Conservation (phyloP, 2,329 filamentous ascomycete species). For the Aspergillus niger region DNA sequence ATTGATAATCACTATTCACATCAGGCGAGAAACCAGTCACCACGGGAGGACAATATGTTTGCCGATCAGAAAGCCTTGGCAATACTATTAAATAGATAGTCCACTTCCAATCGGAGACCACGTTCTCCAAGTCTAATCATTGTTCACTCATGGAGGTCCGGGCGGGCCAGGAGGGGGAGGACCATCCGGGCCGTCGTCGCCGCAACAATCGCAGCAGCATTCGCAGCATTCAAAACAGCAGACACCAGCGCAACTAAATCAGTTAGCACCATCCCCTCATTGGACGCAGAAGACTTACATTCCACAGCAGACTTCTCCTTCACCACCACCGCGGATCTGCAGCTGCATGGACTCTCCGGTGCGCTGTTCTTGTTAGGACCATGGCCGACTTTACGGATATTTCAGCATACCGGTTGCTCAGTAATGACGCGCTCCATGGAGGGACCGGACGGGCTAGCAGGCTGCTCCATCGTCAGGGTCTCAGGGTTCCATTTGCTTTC, state of each 20-base stretch:
- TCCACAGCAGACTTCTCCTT: constrained; percentile 27
- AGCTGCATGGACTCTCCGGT: constrained; percentile 18
- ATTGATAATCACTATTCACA: no score
- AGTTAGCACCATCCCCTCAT: not conserved
- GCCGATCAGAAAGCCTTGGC: no score
- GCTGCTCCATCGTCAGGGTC: constrained; percentile 29
- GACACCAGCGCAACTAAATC: constrained; percentile 25
- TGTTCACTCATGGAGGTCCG: not conserved
- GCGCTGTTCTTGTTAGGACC: not conserved
- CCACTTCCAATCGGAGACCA: not conserved
- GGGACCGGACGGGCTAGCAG: constrained; percentile 23
- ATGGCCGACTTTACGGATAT: not conserved
- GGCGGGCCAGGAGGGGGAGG: not conserved
- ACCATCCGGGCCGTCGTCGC: not conserved
- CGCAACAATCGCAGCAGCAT: constrained; percentile 21
- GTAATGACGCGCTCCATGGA: constrained; percentile 19
- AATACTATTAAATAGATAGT: no score
- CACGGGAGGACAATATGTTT: no score
- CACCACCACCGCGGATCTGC: constrained; percentile 29
- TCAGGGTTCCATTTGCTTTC: constrained; percentile 23
- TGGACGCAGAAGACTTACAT: constrained; percentile 17
- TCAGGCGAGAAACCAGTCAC: no score
- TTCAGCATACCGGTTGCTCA: constrained; percentile 23
- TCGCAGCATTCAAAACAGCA: constrained; percentile 27
- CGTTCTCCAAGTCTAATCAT: not conserved